These are phyloP conservation scores for Lactarius sanguifluus DNA, from an alignment of 768 basidiomycete species.

Conservation along the genomic window DNA sequence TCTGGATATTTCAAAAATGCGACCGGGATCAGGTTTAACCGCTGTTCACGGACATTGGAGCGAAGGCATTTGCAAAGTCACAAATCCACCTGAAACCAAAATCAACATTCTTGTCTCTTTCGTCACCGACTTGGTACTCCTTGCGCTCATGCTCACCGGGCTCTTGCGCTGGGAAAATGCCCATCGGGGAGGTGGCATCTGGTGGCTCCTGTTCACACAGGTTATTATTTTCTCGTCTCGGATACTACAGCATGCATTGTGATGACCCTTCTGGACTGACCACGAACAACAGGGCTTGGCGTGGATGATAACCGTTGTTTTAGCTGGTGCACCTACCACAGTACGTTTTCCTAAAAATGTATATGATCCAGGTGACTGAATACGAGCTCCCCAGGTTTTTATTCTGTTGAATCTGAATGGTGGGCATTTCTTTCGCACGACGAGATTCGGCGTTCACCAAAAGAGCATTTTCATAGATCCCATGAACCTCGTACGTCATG, in stretches of 20 bases:
- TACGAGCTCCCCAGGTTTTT: slow-evolving; percentile 1
- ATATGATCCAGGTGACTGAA: neutral
- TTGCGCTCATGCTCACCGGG: slow-evolving; percentile 8
- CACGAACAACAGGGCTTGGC: neutral
- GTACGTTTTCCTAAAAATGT: neutral
- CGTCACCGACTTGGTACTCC: neutral
- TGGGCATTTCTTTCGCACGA: neutral
- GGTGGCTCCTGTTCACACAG: slow-evolving; percentile 9
- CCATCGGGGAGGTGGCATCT: neutral
- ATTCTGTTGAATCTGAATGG: slow-evolving; percentile 9
- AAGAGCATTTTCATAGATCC: neutral
- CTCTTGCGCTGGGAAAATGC: slow-evolving; percentile 13
- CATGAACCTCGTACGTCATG: slow-evolving; percentile 10
- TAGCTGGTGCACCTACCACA: neutral
- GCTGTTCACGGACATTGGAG: neutral
- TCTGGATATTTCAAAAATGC: neutral
- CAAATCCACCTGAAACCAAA: neutral
- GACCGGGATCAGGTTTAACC: neutral
- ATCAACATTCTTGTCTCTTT: slow-evolving; percentile 1
- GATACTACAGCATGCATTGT: neutral
- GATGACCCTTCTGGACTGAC: neutral
- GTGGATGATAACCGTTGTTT: neutral
- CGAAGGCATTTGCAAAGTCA: neutral
- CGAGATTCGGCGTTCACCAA: neutral
- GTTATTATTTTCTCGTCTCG: neutral